Base-by-base conservation (phyloP, 1,284 basidiomycete species). In the Athelia psychrophila region DNA sequence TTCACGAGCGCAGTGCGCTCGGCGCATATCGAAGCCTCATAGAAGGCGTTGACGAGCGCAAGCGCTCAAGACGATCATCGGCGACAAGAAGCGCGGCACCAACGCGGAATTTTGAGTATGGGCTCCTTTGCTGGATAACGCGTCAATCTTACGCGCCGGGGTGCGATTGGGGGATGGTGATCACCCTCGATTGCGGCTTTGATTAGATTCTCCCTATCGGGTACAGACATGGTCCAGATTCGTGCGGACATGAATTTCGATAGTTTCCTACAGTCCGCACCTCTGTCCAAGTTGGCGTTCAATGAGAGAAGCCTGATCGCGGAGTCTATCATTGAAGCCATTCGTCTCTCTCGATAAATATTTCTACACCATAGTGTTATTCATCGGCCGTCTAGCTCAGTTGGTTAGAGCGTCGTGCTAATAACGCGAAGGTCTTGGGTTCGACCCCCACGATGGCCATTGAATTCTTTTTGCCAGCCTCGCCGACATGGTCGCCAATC, bases 1-100 rank as follows among this genome's bases (percentile, higher is more conserved):
- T n/a, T n/a, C n/a, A n/a, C n/a, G n/a, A n/a, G n/a, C n/a, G n/a
- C n/a, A 0, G 92, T 95, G 27, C 93, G 76, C 65, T 97, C 93
- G 0, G 93, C 94, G 59, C 93, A 97, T 54, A 95, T 93, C 0
- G 84, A 79, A 8, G 76, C 86, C 15, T 93, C 90, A 64, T 93
- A 95, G 0, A 91, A 91, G 0, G 92, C 92, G 62, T 96, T 96
- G 71, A 97, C 94, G 53, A 96, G n/a, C 79, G 63, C 95, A 96
- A 35, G 87, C 84, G 3, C 94, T 93, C 50, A 83, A 88, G 55
- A 94, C 79, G 36, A 95, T 81, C 13, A 53, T 86, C 80, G 0
- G 78, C 66, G 1, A 84, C 76, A 18, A 95, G 71, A 12, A 96
- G 71, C 0, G 92, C 88, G 0, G 93, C 92, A 0, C 95, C 94